Percentiles rank a stretch among this genome's conserved stretches.
These are phyloP conservation scores for Terfezia boudieri DNA, from an alignment of 495 filamentous ascomycete species.

Conservation along the genomic window DNA sequence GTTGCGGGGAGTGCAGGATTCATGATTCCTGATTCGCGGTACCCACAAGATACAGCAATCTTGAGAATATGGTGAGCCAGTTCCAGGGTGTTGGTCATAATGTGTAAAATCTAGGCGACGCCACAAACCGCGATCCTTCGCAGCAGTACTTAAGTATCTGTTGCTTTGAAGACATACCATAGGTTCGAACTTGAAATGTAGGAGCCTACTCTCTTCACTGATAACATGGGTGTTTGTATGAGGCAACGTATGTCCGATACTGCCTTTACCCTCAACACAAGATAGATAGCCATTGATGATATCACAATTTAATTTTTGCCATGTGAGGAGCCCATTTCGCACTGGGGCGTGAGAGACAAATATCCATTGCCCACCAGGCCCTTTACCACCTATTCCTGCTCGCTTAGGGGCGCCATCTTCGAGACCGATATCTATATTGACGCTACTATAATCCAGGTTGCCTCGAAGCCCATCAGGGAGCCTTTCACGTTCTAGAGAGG, in stretches of 20 bases:
- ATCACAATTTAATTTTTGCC: too few relatives aligned
- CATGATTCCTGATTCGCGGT: constrained; percentile 62
- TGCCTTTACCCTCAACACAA: too few relatives aligned
- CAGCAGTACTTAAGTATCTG: neutral
- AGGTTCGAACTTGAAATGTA: constrained; percentile 84
- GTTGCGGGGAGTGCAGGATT: constrained; percentile 34
- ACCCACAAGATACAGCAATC: constrained; percentile 57
- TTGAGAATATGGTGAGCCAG: constrained; percentile 50
- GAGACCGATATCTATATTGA: neutral
- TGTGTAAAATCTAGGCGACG: constrained; percentile 52
- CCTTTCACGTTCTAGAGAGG: neutral
- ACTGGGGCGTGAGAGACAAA: constrained; percentile 69
- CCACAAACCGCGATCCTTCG: neutral
- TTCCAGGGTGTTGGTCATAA: constrained; percentile 47
- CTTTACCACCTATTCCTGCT: constrained; percentile 51
- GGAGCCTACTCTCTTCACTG: constrained; percentile 28
- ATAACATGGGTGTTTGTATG: neutral
- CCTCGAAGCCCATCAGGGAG: too few relatives aligned
- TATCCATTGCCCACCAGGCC: constrained; percentile 59
- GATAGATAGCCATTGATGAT: too few relatives aligned
- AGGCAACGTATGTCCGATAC: too few relatives aligned
- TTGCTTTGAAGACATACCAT: constrained; percentile 37
- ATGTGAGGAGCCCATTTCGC: constrained; percentile 2
- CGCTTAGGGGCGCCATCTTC: constrained; percentile 13
- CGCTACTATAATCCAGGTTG: too few relatives aligned